Conservation (phyloP, 2,329 filamentous ascomycete species). For the Raffaelea ambrosiae region DNA sequence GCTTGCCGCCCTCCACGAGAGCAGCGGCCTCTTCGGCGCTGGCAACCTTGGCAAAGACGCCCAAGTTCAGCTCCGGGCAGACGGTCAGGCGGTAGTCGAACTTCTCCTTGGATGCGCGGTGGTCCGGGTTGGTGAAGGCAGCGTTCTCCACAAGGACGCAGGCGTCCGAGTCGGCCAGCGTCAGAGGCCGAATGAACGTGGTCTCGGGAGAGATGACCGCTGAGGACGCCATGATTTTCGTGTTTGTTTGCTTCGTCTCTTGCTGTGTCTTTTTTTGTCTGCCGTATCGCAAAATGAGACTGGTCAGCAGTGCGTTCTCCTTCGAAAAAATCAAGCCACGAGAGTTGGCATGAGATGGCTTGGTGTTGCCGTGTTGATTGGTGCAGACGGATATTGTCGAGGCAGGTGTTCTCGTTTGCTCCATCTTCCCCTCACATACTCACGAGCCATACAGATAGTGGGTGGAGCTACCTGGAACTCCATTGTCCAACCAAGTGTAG, state of each 20-base stretch:
- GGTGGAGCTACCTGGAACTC: too few relatives aligned
- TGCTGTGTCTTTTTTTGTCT: not conserved
- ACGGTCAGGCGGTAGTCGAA: conserved; percentile 66
- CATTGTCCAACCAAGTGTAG: too few relatives aligned
- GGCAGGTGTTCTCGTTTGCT: too few relatives aligned
- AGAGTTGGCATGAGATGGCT: too few relatives aligned
- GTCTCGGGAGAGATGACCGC: conserved; percentile 1
- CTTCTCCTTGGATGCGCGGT: conserved; percentile 46
- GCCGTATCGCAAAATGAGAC: too few relatives aligned
- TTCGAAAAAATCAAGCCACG: too few relatives aligned
- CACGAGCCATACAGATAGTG: too few relatives aligned
- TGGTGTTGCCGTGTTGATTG: too few relatives aligned
- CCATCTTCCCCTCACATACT: too few relatives aligned
- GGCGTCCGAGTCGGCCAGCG: conserved; percentile 54
- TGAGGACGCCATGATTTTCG: not conserved
- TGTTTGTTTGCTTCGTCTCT: not conserved
- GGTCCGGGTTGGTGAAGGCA: conserved; percentile 39
- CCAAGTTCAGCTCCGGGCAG: conserved; percentile 70
- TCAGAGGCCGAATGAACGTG: conserved; percentile 61
- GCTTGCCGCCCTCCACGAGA: conserved; percentile 44
- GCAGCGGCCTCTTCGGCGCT: conserved; percentile 35
- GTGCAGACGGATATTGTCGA: too few relatives aligned
- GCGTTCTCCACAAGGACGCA: conserved; percentile 46
- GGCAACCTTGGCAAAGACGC: conserved; percentile 48
- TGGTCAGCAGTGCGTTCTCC: too few relatives aligned